Conservation (phyloP, 2,329 filamentous ascomycete species). For the Hypoxylon sp. region DNA sequence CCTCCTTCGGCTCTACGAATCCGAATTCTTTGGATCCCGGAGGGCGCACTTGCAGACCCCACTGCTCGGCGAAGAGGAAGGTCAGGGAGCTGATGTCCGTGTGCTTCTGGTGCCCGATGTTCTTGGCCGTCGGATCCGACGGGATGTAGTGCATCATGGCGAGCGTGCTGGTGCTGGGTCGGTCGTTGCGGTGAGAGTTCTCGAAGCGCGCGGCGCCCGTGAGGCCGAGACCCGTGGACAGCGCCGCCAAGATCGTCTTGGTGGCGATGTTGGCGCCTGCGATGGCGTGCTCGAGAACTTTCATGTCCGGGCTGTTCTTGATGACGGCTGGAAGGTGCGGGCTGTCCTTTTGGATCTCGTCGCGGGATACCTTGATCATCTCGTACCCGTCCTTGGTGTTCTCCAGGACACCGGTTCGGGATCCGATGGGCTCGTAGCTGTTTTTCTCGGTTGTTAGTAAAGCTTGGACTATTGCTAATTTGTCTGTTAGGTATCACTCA, state of each 20-base stretch:
- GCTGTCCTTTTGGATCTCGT: constrained; percentile 65
- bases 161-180: constrained; percentile 65
- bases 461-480: neutral
- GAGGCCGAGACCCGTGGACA: constrained; percentile 64
- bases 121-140: constrained; percentile 59
- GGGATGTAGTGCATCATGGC: constrained; percentile 70
- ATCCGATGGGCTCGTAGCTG: constrained; percentile 66
- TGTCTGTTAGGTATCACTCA: constrained; percentile 49
- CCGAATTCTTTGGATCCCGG: constrained; percentile 65
- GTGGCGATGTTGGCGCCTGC: constrained; percentile 66
- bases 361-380: constrained; percentile 67
- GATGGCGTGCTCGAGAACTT: constrained; percentile 65
- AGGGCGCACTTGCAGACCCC: constrained; percentile 70
- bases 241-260: constrained; percentile 66
- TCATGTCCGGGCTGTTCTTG: constrained; percentile 65
- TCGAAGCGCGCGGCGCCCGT: constrained; percentile 64
- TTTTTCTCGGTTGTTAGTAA: constrained; percentile 9
- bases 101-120: constrained; percentile 70
- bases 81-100: constrained; percentile 71
- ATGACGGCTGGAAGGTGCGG: constrained; percentile 63
- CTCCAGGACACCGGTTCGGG: constrained; percentile 63
- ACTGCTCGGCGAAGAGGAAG: constrained; percentile 69
- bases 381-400: constrained; percentile 68
- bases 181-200: constrained; percentile 66
- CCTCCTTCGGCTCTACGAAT: constrained; percentile 67